Evolutionary conservation across 129 eudicot species (phyloP).

Genomic region (Artemisia annua): DNA sequence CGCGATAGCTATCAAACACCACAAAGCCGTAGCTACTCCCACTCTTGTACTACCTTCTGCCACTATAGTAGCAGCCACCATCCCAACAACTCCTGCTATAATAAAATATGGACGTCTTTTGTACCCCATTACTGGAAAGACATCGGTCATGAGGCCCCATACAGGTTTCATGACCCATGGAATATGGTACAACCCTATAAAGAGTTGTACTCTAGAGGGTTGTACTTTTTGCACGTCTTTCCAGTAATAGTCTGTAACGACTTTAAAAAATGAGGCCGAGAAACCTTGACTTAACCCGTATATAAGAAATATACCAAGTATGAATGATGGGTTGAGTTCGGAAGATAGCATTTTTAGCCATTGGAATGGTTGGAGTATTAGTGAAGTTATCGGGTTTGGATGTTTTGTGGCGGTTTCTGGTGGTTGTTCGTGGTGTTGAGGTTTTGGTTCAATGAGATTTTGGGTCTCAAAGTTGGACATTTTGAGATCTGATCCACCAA

Average conservation of each 20-base stretch:
- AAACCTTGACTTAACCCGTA: constrained; percentile 60
- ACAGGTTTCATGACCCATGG: constrained; percentile 67
- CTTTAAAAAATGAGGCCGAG: constrained; percentile 36
- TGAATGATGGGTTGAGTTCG: constrained; percentile 43
- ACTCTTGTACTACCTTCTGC: constrained; percentile 30
- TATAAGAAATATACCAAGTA: constrained; percentile 49
- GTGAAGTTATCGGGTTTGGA: constrained; percentile 19
- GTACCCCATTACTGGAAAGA: constrained; percentile 55
- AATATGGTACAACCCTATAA: constrained; percentile 46
- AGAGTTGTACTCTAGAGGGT: constrained; percentile 52
- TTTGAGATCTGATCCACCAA: constrained; percentile 33
- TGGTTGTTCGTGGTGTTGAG: constrained; percentile 34
- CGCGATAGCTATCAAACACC: constrained; percentile 44
- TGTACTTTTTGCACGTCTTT: constrained; percentile 61
- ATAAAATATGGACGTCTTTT: constrained; percentile 53
- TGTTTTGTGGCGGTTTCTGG: constrained; percentile 23
- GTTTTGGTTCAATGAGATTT: constrained; percentile 31
- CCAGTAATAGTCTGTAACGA: constrained; percentile 62
- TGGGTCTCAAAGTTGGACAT: constrained; percentile 38
- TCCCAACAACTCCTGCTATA: constrained; percentile 48
- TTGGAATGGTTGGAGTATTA: constrained; percentile 53
- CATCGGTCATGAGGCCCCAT: constrained; percentile 68
- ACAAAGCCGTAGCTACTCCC: constrained; percentile 45
- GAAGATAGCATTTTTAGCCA: constrained; percentile 52
- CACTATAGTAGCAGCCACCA: constrained; percentile 38